A percentile compares a stretch with the other conserved stretches of the same genome.
Evolutionary conservation across 345 rosid genomes (phyloP).

Genomic region (Nephelium lappaceum): DNA sequence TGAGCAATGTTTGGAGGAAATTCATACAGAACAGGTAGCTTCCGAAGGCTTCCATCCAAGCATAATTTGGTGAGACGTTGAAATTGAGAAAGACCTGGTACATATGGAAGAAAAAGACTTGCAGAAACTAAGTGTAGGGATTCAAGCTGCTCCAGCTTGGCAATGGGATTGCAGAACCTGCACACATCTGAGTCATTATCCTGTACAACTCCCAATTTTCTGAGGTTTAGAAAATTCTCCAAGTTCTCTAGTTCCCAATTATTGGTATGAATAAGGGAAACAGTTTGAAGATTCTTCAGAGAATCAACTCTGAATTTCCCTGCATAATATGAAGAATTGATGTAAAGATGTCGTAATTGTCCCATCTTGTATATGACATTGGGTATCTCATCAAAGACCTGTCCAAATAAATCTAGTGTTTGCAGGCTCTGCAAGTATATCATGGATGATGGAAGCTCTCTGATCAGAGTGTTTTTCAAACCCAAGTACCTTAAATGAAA

Average conservation of each 20-base stretch:
- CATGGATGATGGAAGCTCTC: conserved; percentile 21
- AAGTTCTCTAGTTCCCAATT: not conserved
- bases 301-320: conserved; percentile 22
- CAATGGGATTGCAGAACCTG: conserved; percentile 10
- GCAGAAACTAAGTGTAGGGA: conserved; percentile 15
- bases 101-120: conserved; percentile 9
- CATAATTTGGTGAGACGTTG: conserved; percentile 23
- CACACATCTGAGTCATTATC: not conserved
- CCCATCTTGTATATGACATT: conserved; percentile 19
- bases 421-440: conserved; percentile 23
- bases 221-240: not conserved
- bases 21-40: not conserved
- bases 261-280: not conserved
- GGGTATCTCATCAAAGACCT: conserved; percentile 22
- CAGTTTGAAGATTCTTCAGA: conserved; percentile 26
- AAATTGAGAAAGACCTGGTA: not conserved
- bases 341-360: conserved; percentile 11
- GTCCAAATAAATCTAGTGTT: conserved; percentile 26
- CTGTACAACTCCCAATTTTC: not conserved
- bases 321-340: conserved; percentile 9
- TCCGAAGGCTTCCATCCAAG: conserved; percentile 7
- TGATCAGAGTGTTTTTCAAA: conserved; percentile 22
- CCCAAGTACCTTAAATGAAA: conserved; percentile 32
- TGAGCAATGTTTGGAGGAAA: conserved; percentile 13
- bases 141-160: conserved; percentile 20